A percentile compares a stretch with the other conserved stretches of the same genome.
Evolutionary conservation across 495 filamentous ascomycete genomes (phyloP).

Genomic region (Cryomyces minteri): DNA sequence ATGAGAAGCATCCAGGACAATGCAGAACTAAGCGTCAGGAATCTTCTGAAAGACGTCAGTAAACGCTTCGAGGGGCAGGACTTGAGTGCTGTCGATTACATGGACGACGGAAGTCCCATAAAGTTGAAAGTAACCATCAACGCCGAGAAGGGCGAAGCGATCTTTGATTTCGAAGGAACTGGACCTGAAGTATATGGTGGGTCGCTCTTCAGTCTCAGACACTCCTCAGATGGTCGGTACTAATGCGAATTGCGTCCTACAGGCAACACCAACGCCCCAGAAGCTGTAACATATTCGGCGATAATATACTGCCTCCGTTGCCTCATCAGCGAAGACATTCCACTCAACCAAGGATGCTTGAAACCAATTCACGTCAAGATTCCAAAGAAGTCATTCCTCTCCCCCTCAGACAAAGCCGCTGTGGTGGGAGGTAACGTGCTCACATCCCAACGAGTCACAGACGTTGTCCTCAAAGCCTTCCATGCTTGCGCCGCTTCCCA

Average conservation of each 20-base stretch:
- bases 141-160: slow-evolving; percentile 60
- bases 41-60: slow-evolving; percentile 62
- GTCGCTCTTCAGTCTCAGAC: neutral
- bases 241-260: slow-evolving; percentile 1
- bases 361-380: slow-evolving; percentile 75
- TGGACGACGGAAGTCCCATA: slow-evolving; percentile 90
- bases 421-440: slow-evolving; percentile 94
- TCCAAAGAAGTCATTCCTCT: slow-evolving; percentile 64
- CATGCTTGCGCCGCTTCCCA: slow-evolving; percentile 78
- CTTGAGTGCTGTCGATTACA: slow-evolving; percentile 61
- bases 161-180: slow-evolving; percentile 83
- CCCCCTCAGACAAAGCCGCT: slow-evolving; percentile 70
- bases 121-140: slow-evolving; percentile 72
- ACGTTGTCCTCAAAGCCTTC: slow-evolving; percentile 87
- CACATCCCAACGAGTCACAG: slow-evolving; percentile 78
- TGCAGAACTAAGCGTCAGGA: slow-evolving; percentile 69
- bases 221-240: too few relatives aligned
- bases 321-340: slow-evolving; percentile 85
- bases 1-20: slow-evolving; percentile 91
- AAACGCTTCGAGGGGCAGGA: slow-evolving; percentile 60
- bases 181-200: slow-evolving; percentile 77
- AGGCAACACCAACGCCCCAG: slow-evolving; percentile 81
- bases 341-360: slow-evolving; percentile 90
- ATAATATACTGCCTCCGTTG: slow-evolving; percentile 94
- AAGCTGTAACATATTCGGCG: slow-evolving; percentile 84